Conservation (phyloP, 352 stramenopile genomes). For the Lagenidium giganteum region DNA sequence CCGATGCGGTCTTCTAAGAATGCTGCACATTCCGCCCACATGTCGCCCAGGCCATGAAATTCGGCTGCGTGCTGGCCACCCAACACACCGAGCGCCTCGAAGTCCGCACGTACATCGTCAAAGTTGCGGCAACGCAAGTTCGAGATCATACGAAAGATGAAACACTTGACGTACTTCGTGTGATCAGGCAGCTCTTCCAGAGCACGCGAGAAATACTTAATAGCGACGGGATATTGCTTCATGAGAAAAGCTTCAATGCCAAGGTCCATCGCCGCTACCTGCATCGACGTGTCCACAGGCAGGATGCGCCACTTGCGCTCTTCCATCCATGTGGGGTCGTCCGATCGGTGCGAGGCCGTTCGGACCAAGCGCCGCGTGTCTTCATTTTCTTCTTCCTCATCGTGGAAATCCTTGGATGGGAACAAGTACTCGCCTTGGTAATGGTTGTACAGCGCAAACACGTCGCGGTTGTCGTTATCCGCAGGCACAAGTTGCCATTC, state of each 20-base stretch:
- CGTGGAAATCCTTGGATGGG: conserved; percentile 32
- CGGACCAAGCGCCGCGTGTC: conserved; percentile 40
- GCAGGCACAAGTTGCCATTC: conserved; percentile 49
- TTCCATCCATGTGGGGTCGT: conserved; percentile 16
- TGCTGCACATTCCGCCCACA: conserved; percentile 51
- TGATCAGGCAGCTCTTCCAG: conserved; percentile 39
- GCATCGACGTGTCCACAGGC: conserved; percentile 29
- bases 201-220: conserved; percentile 36
- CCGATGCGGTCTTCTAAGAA: conserved; percentile 37
- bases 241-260: conserved; percentile 53
- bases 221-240: conserved; percentile 40
- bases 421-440: conserved; percentile 64
- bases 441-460: conserved; percentile 58
- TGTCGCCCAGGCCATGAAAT: conserved; percentile 47
- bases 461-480: conserved; percentile 23
- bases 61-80: conserved; percentile 54
- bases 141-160: conserved; percentile 53
- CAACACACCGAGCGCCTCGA: conserved; percentile 35
- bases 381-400: too few relatives aligned
- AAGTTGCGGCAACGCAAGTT: conserved; percentile 46
- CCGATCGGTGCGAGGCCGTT: conserved; percentile 14
- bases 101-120: conserved; percentile 40
- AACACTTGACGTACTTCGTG: conserved; percentile 57
- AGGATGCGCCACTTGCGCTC: conserved; percentile 35
- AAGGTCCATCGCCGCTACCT: conserved; percentile 33